phyloP scores from a whole-genome alignment of 441 rosid species.

The Bruguiera hainesii region DNA sequence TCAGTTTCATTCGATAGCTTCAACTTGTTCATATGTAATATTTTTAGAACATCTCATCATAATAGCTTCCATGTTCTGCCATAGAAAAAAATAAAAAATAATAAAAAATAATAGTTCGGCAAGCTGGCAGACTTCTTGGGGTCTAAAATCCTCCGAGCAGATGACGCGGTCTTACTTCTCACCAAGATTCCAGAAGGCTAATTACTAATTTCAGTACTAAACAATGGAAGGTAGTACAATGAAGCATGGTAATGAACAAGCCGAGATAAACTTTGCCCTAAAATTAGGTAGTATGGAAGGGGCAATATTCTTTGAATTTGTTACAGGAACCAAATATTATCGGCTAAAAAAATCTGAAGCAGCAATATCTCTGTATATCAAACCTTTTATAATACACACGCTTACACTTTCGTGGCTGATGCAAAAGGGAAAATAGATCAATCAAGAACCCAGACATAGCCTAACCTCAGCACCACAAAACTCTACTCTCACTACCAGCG shows the following conservation, averaged over 20 bases:
- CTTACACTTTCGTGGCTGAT: slow-evolving; percentile 27
- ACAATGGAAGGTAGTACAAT: too few relatives aligned
- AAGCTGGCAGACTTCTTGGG: too few relatives aligned
- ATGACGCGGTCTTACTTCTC: too few relatives aligned
- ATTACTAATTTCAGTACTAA: too few relatives aligned
- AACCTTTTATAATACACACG: slow-evolving; percentile 45
- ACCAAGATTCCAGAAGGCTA: too few relatives aligned
- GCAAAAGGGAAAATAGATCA: slow-evolving; percentile 16
- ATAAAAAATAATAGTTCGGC: too few relatives aligned
- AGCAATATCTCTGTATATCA: slow-evolving; percentile 31
- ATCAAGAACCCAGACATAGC: slow-evolving; percentile 23
- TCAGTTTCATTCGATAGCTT: too few relatives aligned
- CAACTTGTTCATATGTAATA: too few relatives aligned
- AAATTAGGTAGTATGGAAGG: slow-evolving; percentile 1
- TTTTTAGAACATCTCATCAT: too few relatives aligned
- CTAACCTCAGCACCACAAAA: slow-evolving; percentile 19
- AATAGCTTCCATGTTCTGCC: too few relatives aligned
- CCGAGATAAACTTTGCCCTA: background rate
- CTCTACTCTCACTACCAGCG: slow-evolving; percentile 16
- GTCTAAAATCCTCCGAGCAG: too few relatives aligned
- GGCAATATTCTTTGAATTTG: slow-evolving; percentile 28
- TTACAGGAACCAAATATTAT: slow-evolving; percentile 33
- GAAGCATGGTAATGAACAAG: background rate
- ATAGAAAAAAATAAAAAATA: too few relatives aligned
- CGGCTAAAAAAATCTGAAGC: slow-evolving; percentile 27